Evolutionary conservation across 2,329 filamentous ascomycete genomes (phyloP), one percentile per base, ranked within the genome.

Genomic region (Talaromyces marneffei): DNA sequence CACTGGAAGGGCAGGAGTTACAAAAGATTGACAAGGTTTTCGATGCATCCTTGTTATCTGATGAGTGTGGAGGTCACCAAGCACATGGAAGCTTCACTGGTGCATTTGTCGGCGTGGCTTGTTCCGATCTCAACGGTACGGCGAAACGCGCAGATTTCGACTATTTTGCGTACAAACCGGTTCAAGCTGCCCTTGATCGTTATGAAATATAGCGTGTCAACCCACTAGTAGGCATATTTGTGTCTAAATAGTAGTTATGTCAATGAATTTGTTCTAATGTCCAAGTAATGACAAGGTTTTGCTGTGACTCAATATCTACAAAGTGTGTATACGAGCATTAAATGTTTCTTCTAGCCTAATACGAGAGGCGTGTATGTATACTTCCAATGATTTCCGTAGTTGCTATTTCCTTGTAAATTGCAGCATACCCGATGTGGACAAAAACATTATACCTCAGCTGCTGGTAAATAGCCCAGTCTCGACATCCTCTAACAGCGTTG

Each of bases 11-110:
- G n/a, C 42, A 58, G 29, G 54, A 62, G 29, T 52, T 58, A n/a
- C 44, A 62, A 27, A 57, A 52, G 39, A 23, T 62, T 25, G 60
- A 39, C 37, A 31, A n/a, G 8, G 29, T 58, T 14, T 54, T 62
- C 12, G 60, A 62, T 62, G 60, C 60, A 1, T 62, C 60, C 18
- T 33, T 44, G 12, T 33, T 62, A 44, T 62, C 60, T 12, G 60
- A 62, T 29, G 60, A 62, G 54, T 62, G 60, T 25, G 60, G 60
- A 58, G 60, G 60, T 9, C 60, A 62, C 29, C 44, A 62, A 9
- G 60, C 60, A 16, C 60, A 62, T 46, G 60, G 60, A 35, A 62
- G 60, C 31, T 62, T 62, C 44, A 62, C 60, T 2, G 60, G 60
- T 27, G 60, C 60, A 20, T 62, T 62, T 54, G 60, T 62, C 25